These are phyloP conservation scores for Adansonia grandidieri DNA, from an alignment of 441 rosid species.

Conservation along the genomic window DNA sequence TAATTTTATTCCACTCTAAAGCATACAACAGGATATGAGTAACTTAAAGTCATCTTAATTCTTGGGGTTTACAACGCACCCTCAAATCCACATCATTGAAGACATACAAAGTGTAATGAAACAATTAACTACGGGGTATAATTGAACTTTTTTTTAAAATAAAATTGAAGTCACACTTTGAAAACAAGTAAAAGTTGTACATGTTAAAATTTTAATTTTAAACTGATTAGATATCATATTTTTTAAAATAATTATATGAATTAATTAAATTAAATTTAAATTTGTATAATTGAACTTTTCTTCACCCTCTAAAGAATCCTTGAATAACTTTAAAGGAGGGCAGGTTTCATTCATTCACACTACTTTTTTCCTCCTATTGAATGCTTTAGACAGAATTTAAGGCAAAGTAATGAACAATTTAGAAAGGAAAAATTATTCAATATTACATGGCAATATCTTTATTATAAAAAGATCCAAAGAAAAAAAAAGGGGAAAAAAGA, in stretches of 20 bases:
- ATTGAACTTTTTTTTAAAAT: too few relatives aligned
- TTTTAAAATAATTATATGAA: too few relatives aligned
- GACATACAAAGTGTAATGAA: constrained; percentile 36
- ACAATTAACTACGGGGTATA: background rate
- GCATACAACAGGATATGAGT: background rate
- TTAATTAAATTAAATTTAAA: too few relatives aligned
- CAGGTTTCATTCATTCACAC: constrained; percentile 40
- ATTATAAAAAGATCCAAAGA: background rate
- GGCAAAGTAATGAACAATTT: background rate
- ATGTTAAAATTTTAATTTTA: too few relatives aligned
- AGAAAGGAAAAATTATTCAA: background rate
- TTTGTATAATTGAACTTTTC: constrained; percentile 11
- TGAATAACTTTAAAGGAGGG: constrained; percentile 21
- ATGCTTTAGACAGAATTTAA: constrained; percentile 25
- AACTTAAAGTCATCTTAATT: background rate
- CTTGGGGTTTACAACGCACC: background rate
- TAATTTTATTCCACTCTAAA: background rate
- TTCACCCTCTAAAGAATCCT: constrained; percentile 38
- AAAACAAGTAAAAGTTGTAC: background rate
- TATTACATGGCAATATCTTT: background rate
- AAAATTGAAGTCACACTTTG: too few relatives aligned
- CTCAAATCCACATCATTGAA: constrained; percentile 28
- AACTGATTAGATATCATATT: too few relatives aligned
- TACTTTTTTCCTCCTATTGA: constrained; percentile 28
- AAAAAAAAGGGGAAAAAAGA: background rate